Evolutionary conservation across 139 green algal species (phyloP).

Genomic region (Micromonas commoda): DNA sequence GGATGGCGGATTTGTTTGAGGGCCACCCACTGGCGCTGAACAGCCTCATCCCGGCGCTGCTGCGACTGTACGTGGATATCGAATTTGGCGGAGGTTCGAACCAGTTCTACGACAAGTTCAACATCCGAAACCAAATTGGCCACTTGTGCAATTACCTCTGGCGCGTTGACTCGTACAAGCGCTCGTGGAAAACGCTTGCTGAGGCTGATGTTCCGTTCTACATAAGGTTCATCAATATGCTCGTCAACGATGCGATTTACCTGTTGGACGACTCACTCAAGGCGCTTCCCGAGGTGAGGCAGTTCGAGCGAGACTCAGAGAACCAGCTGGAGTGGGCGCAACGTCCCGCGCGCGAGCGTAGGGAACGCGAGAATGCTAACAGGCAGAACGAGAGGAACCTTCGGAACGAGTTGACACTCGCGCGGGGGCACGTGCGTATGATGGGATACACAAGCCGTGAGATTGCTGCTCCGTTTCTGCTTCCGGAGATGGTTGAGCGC

Average conservation of each 20-base stretch:
- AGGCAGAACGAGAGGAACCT: neutral
- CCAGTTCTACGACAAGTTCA: slow-evolving; percentile 95
- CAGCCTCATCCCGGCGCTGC: slow-evolving; percentile 67
- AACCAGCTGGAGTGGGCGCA: slow-evolving; percentile 47
- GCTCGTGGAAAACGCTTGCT: slow-evolving; percentile 39
- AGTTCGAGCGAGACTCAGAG: slow-evolving; percentile 46
- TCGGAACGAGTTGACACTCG: slow-evolving; percentile 14
- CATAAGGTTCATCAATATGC: slow-evolving; percentile 55
- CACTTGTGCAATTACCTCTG: slow-evolving; percentile 84
- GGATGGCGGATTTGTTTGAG: slow-evolving; percentile 57
- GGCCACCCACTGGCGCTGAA: slow-evolving; percentile 68
- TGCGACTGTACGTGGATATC: slow-evolving; percentile 81
- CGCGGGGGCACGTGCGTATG: slow-evolving; percentile 19
- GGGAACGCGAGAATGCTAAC: neutral
- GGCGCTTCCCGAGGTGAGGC: slow-evolving; percentile 60
- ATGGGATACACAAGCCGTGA: slow-evolving; percentile 65
- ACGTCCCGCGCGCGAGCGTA: slow-evolving; percentile 36
- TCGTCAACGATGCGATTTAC: slow-evolving; percentile 81
- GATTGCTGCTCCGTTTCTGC: slow-evolving; percentile 50
- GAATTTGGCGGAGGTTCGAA: slow-evolving; percentile 43
- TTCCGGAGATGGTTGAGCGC: slow-evolving; percentile 39
- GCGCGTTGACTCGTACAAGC: slow-evolving; percentile 54
- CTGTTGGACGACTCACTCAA: slow-evolving; percentile 84
- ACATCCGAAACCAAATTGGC: slow-evolving; percentile 65
- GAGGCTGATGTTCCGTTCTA: neutral